Percentiles rank a stretch among this genome's conserved stretches.
These are phyloP conservation scores for Exserohilum turcica DNA, from an alignment of 2,329 filamentous ascomycete species.

Conservation along the genomic window DNA sequence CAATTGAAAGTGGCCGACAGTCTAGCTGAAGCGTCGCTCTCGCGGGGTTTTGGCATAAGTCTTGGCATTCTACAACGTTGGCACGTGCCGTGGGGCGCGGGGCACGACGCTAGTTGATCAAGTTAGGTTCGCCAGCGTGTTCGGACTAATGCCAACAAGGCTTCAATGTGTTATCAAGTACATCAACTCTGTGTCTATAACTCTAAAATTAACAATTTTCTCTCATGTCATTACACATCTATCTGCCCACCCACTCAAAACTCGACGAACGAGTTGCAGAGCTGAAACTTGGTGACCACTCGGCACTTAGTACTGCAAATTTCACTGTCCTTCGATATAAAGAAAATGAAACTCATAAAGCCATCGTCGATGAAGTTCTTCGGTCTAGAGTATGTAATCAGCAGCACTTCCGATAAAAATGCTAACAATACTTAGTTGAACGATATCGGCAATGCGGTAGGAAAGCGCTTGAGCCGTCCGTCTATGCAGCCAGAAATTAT, in stretches of 20 bases:
- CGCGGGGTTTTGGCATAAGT: background rate
- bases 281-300: background rate
- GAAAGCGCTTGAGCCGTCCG: constrained; percentile 1
- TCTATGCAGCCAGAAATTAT: constrained; percentile 3
- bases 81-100: constrained; percentile 4
- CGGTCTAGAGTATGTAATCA: background rate
- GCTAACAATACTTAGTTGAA: constrained; percentile 2
- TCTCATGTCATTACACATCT: background rate
- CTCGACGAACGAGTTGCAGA: background rate
- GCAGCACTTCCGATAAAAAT: background rate
- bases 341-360: background rate
- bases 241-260: constrained; percentile 3
- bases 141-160: background rate
- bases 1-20: background rate
- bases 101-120: background rate
- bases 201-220: background rate
- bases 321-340: constrained; percentile 1
- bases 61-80: background rate
- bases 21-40: constrained; percentile 1
- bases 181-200: background rate
- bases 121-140: background rate
- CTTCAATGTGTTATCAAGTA: constrained; percentile 1
- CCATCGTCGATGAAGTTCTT: background rate
- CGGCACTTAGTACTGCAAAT: background rate
- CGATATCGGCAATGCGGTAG: background rate